These are phyloP conservation scores for Hypoxylon trugodes DNA, from an alignment of 495 filamentous ascomycete genomes.

Conservation along the genomic window DNA sequence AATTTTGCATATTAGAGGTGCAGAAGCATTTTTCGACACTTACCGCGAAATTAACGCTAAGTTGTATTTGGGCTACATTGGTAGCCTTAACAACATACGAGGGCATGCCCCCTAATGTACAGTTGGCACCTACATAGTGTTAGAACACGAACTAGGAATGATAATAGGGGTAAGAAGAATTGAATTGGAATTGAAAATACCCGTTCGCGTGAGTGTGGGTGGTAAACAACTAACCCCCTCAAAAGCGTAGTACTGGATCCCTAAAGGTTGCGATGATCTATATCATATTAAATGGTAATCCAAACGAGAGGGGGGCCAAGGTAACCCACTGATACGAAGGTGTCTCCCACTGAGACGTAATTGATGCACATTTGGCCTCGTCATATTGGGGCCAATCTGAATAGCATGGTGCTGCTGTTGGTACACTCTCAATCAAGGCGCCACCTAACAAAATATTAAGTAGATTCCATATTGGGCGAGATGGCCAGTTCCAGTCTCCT, in stretches of 20 bases:
- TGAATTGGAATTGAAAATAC: too few relatives aligned
- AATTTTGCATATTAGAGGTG: too few relatives aligned
- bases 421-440: constrained; percentile 60
- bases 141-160: too few relatives aligned
- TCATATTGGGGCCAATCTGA: constrained; percentile 55
- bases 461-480: constrained; percentile 49
- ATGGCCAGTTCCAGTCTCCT: constrained; percentile 57
- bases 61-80: constrained; percentile 58
- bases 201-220: constrained; percentile 27
- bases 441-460: constrained; percentile 56
- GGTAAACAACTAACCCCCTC: constrained; percentile 35
- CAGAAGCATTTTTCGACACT: too few relatives aligned
- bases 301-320: neutral
- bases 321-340: constrained; percentile 26
- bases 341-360: constrained; percentile 42
- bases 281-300: neutral
- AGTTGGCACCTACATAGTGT: too few relatives aligned
- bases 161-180: too few relatives aligned
- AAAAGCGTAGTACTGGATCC: constrained; percentile 30
- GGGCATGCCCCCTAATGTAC: constrained; percentile 61
- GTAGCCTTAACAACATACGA: constrained; percentile 55
- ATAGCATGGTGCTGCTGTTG: constrained; percentile 62
- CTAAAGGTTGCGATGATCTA: constrained; percentile 28
- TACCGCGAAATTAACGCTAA: constrained; percentile 66
- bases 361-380: constrained; percentile 49